Evolutionary conservation across 2,329 filamentous ascomycete species (phyloP).

Genomic region (Trichoderma sp.): DNA sequence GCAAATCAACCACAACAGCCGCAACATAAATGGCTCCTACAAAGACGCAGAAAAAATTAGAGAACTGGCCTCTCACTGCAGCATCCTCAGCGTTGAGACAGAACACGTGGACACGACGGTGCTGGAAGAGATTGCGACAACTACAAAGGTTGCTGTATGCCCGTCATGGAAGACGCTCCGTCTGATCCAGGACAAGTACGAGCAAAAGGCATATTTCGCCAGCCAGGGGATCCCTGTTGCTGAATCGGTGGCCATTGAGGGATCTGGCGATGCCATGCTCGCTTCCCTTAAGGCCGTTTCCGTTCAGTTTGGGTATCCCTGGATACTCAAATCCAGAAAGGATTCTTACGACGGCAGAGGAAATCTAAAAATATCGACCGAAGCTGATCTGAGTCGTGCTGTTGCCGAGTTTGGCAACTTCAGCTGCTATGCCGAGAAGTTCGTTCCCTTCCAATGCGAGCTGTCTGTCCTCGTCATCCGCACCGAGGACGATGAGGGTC

Average conservation of each 20-base stretch:
- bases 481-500: constrained; percentile 64
- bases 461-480: constrained; percentile 93
- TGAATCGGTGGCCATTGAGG: constrained; percentile 61
- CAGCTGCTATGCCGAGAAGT: constrained; percentile 84
- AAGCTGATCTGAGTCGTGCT: constrained; percentile 56
- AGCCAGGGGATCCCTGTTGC: constrained; percentile 69
- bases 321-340: constrained; percentile 88
- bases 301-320: constrained; percentile 69
- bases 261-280: constrained; percentile 47
- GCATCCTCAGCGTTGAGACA: constrained; percentile 89
- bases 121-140: constrained; percentile 73
- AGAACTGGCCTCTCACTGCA: constrained; percentile 70
- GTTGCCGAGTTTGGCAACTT: constrained; percentile 65
- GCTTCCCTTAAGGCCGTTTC: constrained; percentile 63
- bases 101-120: constrained; percentile 92
- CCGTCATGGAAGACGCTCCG: constrained; percentile 84
- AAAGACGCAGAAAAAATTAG: constrained; percentile 76
- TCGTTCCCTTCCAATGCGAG: constrained; percentile 80
- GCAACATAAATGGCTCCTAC: constrained; percentile 83
- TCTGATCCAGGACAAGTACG: constrained; percentile 89
- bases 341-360: constrained; percentile 90
- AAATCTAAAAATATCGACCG: constrained; percentile 51
- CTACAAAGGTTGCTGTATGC: constrained; percentile 60
- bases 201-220: constrained; percentile 78
- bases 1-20: constrained; percentile 72